Conservation (phyloP, 2,329 filamentous ascomycete species). For the Penicillium expansum region DNA sequence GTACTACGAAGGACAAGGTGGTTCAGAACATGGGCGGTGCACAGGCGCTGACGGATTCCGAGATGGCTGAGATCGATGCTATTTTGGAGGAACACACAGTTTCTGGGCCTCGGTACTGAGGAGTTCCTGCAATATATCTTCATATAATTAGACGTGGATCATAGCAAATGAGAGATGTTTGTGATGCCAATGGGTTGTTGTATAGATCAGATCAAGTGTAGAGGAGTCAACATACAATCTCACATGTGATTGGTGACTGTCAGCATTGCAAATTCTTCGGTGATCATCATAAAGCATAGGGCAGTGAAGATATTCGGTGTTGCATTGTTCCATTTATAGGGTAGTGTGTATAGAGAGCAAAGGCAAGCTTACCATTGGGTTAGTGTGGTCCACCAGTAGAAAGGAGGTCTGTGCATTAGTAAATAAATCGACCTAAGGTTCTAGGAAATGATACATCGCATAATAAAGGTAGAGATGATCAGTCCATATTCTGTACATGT, state of each 20-base stretch:
- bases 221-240: slow-evolving; percentile 47
- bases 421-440: neutral
- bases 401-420: neutral
- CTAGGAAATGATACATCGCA: neutral
- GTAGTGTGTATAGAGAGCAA: neutral
- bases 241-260: slow-evolving; percentile 41
- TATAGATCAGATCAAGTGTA: slow-evolving; percentile 47
- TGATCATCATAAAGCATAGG: slow-evolving; percentile 35
- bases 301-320: slow-evolving; percentile 10
- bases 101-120: slow-evolving; percentile 31
- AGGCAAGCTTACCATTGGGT: neutral
- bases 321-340: slow-evolving; percentile 8
- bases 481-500: neutral
- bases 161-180: slow-evolving; percentile 5
- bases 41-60: slow-evolving; percentile 32
- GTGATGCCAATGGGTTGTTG: neutral
- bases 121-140: neutral
- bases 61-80: slow-evolving; percentile 51
- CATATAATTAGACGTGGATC: slow-evolving; percentile 14
- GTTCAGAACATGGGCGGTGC: slow-evolving; percentile 35
- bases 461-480: neutral
- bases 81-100: slow-evolving; percentile 50
- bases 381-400: neutral
- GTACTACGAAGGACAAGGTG: slow-evolving; percentile 38
- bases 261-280: slow-evolving; percentile 48